Base-by-base conservation (phyloP, 2,329 filamentous ascomycete species). In the Diaporthe amygdali region DNA sequence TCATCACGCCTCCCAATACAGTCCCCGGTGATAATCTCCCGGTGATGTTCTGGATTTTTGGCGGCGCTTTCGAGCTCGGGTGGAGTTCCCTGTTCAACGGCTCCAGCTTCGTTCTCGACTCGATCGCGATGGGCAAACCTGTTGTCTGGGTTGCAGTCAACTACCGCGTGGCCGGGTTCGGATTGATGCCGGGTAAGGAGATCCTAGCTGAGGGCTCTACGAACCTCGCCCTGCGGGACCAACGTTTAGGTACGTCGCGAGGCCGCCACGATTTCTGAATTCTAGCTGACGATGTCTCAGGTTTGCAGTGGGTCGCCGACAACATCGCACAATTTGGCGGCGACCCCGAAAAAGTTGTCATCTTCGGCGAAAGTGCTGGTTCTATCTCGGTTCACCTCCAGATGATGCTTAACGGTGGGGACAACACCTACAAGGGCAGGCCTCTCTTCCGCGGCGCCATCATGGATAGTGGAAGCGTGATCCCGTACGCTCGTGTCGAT, bases 91-190 rank as follows among this genome's bases (percentile, higher is more conserved):
- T 77, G 72, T 84, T 84, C 67, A 81, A 85, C 72, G 82, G 78
- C 5, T 75, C 78, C 2, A 73, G 75, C 6, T 75, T 83, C 20
- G 76, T 86, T 17, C 54, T 75, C 8, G 75, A 78, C 10, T 79
- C 81, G 2, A 75, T 86, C 68, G 69, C 77, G 9, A 75, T 86
- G 49, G 84, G 83, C 37, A 88, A 91, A 76, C 87, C 89, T 0
- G 84, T 93, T 66, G 81, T 93, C 47, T 90, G 89, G 64, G 90
- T 93, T 0, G 85, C 88, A 0, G 87, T 92, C 72, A 92, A 92
- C 77, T 92, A 93, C 78, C 87, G 89, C 1, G 81, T 91, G 1
- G 87, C 85, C 17, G 88, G 86, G 0, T 92, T 91, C 74, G 91
- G 90, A 0, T 92, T 91, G 77, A 73, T 92, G 74, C 83, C 86